Percentiles rank a stretch among this genome's conserved stretches.
Conservation (phyloP, 1,284 basidiomycete species). For the Wallemia hederae region DNA sequence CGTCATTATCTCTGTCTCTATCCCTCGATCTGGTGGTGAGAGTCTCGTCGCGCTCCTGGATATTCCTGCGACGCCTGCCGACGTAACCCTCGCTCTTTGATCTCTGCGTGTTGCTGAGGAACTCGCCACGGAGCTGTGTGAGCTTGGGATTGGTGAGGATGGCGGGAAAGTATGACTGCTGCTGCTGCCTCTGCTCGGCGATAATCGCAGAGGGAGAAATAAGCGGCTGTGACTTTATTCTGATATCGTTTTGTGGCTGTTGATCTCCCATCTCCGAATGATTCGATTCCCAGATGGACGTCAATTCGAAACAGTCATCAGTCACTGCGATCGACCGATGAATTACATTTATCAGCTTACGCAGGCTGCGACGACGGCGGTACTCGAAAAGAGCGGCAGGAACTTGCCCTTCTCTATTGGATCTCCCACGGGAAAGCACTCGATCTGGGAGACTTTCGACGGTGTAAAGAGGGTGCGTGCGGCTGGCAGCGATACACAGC, state of each 20-base stretch:
- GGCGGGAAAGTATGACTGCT: neutral
- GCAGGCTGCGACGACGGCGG: conserved; percentile 53
- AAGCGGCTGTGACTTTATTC: neutral
- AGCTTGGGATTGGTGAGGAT: neutral
- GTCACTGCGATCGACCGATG: conserved; percentile 22
- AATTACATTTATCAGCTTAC: conserved; percentile 56
- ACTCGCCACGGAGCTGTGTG: neutral
- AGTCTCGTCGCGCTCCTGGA: neutral
- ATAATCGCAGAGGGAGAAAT: neutral
- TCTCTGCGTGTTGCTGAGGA: neutral
- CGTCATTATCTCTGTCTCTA: neutral
- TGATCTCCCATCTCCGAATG: neutral
- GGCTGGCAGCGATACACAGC: neutral
- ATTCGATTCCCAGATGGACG: neutral
- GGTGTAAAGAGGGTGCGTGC: conserved; percentile 45
- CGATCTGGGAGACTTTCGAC: conserved; percentile 58
- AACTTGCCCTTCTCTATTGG: conserved; percentile 69
- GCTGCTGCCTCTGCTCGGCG: neutral
- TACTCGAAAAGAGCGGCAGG: conserved; percentile 68
- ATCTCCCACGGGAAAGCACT: conserved; percentile 31
- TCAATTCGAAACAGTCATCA: neutral
- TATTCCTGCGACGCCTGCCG: neutral
- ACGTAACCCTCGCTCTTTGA: neutral
- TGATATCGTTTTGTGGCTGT: neutral
- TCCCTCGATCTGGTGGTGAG: neutral